A percentile compares a stretch with the other conserved stretches of the same genome.
These are phyloP conservation scores for Paraleonurus japonicus DNA, from an alignment of 257 asterid genomes.

Conservation along the genomic window DNA sequence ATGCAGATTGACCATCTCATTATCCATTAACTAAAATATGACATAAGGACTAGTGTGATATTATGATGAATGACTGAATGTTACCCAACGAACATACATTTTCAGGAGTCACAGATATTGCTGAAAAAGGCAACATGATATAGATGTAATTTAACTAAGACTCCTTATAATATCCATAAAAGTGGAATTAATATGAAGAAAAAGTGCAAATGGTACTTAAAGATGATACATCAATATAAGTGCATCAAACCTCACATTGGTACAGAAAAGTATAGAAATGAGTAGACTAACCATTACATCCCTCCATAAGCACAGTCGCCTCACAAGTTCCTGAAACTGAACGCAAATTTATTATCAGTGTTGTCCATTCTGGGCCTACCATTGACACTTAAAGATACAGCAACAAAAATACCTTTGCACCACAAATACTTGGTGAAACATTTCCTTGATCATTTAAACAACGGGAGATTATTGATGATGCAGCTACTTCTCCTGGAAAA, in stretches of 20 bases:
- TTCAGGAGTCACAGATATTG: conserved; percentile 2
- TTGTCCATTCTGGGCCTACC: conserved; percentile 14
- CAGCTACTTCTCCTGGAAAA: conserved; percentile 82
- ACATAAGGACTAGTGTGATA: background rate
- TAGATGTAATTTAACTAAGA: background rate
- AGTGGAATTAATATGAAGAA: background rate
- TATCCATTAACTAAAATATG: background rate
- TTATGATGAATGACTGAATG: background rate
- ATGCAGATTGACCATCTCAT: background rate
- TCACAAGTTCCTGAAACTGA: conserved; percentile 85
- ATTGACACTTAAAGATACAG: conserved; percentile 4
- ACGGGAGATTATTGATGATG: conserved; percentile 82
- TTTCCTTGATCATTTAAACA: conserved; percentile 61
- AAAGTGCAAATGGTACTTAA: background rate
- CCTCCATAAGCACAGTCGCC: conserved; percentile 89
- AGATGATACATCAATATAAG: background rate
- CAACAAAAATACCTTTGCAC: conserved; percentile 49
- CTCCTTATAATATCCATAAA: background rate
- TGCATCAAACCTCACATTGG: background rate
- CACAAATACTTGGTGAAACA: conserved; percentile 36
- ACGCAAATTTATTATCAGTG: conserved; percentile 31
- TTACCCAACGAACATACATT: background rate
- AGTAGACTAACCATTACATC: conserved; percentile 80
- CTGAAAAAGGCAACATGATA: background rate
- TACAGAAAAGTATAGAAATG: background rate